These are phyloP conservation scores for Lecanicillium sp. DNA, from an alignment of 2,329 filamentous ascomycete species.

Conservation along the genomic window DNA sequence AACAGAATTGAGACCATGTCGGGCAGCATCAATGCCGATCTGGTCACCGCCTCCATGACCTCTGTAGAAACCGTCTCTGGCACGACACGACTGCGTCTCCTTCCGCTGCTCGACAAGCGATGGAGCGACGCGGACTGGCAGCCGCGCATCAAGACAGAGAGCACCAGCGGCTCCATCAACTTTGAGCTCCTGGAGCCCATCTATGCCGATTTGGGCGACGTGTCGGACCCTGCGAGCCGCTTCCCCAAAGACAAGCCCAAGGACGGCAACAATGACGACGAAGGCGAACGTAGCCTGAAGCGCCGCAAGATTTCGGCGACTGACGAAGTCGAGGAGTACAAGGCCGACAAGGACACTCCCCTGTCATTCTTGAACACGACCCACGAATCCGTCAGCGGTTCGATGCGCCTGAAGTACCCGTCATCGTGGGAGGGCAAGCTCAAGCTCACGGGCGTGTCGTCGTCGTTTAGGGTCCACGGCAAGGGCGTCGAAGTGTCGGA, in stretches of 20 bases:
- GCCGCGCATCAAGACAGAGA: conserved; percentile 30
- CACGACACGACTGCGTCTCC: conserved; percentile 28
- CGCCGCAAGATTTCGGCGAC: not conserved
- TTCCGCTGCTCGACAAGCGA: conserved; percentile 32
- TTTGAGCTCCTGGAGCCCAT: conserved; percentile 35
- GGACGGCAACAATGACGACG: conserved; percentile 1
- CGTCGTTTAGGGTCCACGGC: conserved; percentile 31
- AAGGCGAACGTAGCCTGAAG: no score
- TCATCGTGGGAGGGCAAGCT: conserved; percentile 41
- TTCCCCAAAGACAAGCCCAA: conserved; percentile 4
- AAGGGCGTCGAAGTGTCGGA: conserved; percentile 30
- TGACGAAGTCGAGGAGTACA: not conserved
- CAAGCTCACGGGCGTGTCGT: conserved; percentile 30
- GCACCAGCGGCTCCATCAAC: conserved; percentile 33
- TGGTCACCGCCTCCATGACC: conserved; percentile 31
- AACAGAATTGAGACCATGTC: conserved; percentile 36
- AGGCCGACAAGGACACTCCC: conserved; percentile 9
- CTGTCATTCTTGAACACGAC: conserved; percentile 29
- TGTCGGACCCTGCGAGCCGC: conserved; percentile 10
- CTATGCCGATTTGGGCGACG: conserved; percentile 25
- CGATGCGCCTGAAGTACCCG: conserved; percentile 36
- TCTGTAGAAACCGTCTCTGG: conserved; percentile 33
- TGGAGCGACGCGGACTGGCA: conserved; percentile 10
- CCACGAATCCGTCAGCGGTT: conserved; percentile 38
- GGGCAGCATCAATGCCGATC: conserved; percentile 31